Evolutionary conservation across 2,329 filamentous ascomycete genomes (phyloP).

Genomic region (Aotearoamyces nothofagi): DNA sequence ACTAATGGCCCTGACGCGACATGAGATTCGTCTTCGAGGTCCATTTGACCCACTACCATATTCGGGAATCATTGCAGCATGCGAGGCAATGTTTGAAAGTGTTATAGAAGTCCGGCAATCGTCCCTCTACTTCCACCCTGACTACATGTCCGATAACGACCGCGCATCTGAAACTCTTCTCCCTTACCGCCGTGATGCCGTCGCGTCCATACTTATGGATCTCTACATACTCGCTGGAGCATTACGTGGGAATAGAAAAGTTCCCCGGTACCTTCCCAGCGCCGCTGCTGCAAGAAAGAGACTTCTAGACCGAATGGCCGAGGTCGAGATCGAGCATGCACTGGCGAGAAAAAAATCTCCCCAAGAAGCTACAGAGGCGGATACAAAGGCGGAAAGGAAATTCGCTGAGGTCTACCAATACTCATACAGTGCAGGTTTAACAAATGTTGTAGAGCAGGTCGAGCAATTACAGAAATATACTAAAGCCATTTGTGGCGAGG

Average conservation of each 20-base stretch:
- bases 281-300: conserved; percentile 36
- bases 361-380: conserved; percentile 1
- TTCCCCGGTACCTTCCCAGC: conserved; percentile 39
- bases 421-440: conserved; percentile 36
- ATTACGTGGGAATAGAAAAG: conserved; percentile 30
- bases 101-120: conserved; percentile 41
- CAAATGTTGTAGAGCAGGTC: conserved; percentile 35
- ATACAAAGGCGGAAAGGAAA: conserved; percentile 21
- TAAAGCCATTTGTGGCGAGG: conserved; percentile 41
- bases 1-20: conserved; percentile 38
- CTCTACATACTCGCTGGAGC: conserved; percentile 42
- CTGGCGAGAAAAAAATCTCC: conserved; percentile 4
- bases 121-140: conserved; percentile 39
- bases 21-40: conserved; percentile 41
- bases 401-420: conserved; percentile 43
- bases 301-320: conserved; percentile 32
- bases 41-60: conserved; percentile 42
- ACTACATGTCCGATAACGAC: conserved; percentile 32
- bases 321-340: conserved; percentile 26
- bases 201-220: conserved; percentile 40
- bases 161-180: conserved; percentile 33
- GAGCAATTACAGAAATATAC: conserved; percentile 38
- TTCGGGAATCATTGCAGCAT: conserved; percentile 36
- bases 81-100: conserved; percentile 43
- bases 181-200: conserved; percentile 36